phyloP scores from a whole-genome alignment of 768 basidiomycete species.

The Rhodotorula sphaerocarpa region DNA sequence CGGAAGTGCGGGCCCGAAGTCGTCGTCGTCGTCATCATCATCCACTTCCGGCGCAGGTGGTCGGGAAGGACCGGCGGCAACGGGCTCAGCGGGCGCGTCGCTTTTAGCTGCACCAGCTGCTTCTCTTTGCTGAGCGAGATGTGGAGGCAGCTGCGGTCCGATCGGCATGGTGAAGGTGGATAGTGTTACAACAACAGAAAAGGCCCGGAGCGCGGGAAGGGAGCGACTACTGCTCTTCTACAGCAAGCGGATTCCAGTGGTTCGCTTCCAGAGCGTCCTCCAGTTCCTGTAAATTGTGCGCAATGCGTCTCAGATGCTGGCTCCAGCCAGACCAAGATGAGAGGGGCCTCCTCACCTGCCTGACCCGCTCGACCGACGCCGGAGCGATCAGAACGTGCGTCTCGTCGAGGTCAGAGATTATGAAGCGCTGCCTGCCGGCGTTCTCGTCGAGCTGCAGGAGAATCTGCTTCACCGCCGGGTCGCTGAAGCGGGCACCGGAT shows the following conservation, averaged over 20 bases:
- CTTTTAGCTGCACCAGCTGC: too few species aligned
- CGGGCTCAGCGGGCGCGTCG: too few species aligned
- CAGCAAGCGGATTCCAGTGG: neutral
- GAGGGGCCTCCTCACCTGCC: neutral
- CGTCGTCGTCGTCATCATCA: slow-evolving; percentile 43
- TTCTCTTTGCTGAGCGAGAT: slow-evolving; percentile 47
- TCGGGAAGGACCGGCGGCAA: neutral
- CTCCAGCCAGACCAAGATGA: neutral
- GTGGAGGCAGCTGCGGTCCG: slow-evolving; percentile 55
- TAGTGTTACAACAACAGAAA: neutral
- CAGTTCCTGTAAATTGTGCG: neutral
- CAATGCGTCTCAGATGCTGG: too few species aligned
- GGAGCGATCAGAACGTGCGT: slow-evolving; percentile 73
- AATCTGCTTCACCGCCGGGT: slow-evolving; percentile 83
- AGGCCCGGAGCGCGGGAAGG: neutral
- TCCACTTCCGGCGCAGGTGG: neutral
- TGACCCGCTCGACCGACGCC: slow-evolving; percentile 66
- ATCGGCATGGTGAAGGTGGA: slow-evolving; percentile 42
- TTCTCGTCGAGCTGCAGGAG: slow-evolving; percentile 66
- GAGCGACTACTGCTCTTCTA: neutral
- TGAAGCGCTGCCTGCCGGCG: slow-evolving; percentile 47
- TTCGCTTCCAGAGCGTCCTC: slow-evolving; percentile 25
- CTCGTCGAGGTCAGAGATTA: slow-evolving; percentile 80
- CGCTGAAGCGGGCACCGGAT: slow-evolving; percentile 48
- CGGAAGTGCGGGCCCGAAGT: slow-evolving; percentile 43